Evolutionary conservation across 139 green algal species (phyloP).

Genomic region (Closterium sp.): DNA sequence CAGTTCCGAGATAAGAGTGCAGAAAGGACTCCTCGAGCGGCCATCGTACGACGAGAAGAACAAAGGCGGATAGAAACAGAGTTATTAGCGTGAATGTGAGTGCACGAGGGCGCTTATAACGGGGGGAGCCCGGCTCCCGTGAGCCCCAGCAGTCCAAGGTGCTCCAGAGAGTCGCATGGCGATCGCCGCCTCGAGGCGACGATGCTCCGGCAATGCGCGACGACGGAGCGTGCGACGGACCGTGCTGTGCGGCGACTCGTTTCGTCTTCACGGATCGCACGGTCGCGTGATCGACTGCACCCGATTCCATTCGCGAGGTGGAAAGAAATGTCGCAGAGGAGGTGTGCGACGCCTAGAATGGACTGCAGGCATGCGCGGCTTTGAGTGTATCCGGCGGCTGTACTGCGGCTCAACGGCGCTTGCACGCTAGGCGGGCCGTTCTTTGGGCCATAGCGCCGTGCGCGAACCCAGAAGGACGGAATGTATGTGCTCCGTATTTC

Average conservation of each 20-base stretch:
- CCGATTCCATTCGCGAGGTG: not conserved
- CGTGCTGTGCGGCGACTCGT: not conserved
- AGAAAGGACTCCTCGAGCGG: not conserved
- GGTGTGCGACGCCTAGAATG: too few species aligned
- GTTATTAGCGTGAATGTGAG: not conserved
- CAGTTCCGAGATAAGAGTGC: not conserved
- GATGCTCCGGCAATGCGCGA: not conserved
- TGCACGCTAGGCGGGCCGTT: too few species aligned
- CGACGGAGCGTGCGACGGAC: not conserved
- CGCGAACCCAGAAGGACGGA: too few species aligned
- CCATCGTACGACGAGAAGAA: not conserved
- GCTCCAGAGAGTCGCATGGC: not conserved
- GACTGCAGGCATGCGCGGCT: too few species aligned
- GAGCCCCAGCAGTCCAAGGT: not conserved
- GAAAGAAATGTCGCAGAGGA: not conserved
- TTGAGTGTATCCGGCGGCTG: too few species aligned
- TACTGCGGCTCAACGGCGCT: too few species aligned
- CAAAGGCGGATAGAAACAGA: not conserved
- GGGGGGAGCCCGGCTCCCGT: not conserved
- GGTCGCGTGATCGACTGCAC: not conserved
- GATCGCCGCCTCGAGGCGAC: not conserved
- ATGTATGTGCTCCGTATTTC: too few species aligned
- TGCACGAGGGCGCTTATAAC: not conserved
- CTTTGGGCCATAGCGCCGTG: too few species aligned
- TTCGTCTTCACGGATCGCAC: not conserved